A percentile compares a stretch with the other conserved stretches of the same genome.
Evolutionary conservation across 345 rosid genomes (phyloP).

Genomic region (Odontarrhena argentea): DNA sequence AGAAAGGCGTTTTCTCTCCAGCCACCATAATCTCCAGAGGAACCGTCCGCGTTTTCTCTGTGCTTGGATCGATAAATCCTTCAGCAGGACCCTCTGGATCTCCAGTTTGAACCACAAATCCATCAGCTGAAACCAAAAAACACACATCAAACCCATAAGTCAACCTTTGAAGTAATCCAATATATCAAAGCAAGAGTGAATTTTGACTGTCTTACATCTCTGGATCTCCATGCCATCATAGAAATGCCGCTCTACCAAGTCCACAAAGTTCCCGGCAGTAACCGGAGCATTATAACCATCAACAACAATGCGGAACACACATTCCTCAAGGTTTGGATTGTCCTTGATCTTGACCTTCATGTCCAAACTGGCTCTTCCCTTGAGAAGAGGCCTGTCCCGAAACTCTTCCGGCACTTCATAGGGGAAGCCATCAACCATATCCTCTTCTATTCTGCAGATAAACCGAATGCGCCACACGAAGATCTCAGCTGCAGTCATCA

Average conservation of each 20-base stretch:
- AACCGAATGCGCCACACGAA: constrained; percentile 98
- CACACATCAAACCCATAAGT: not conserved
- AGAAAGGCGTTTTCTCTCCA: constrained; percentile 79
- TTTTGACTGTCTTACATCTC: constrained; percentile 57
- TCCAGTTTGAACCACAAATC: constrained; percentile 97
- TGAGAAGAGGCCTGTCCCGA: constrained; percentile 78
- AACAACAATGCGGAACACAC: constrained; percentile 83
- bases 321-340: constrained; percentile 84
- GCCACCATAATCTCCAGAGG: constrained; percentile 87
- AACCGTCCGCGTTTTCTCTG: constrained; percentile 78
- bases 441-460: constrained; percentile 99
- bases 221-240: constrained; percentile 99
- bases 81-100: constrained; percentile 99
- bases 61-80: constrained; percentile 94
- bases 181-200: not conserved
- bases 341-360: constrained; percentile 99
- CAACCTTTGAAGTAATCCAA: not conserved
- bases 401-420: constrained; percentile 90
- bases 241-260: constrained; percentile 88
- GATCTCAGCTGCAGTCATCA: constrained; percentile 99
- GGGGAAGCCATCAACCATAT: constrained; percentile 95
- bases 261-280: constrained; percentile 92
- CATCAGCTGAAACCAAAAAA: constrained; percentile 73
- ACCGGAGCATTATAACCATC: constrained; percentile 98
- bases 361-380: constrained; percentile 94